phyloP scores from a whole-genome alignment of 352 stramenopile species.

The Phytophthora foliorum region DNA sequence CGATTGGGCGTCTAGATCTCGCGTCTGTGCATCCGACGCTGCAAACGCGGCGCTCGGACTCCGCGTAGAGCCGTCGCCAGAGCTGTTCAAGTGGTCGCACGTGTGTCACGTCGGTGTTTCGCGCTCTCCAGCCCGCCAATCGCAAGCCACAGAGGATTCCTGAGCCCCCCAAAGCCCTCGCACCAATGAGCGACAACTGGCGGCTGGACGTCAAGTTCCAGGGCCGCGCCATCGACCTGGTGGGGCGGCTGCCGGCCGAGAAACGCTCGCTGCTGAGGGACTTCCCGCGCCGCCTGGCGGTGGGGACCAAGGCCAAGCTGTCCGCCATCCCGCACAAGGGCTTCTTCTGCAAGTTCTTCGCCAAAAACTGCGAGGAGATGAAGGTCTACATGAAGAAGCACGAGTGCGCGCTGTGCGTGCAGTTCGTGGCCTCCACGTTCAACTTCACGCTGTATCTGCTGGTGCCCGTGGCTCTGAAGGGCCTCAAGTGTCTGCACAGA shows the following conservation, averaged over 20 bases:
- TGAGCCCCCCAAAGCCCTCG: neutral
- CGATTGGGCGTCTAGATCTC: neutral
- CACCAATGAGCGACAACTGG: constrained; percentile 78
- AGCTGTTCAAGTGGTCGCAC: constrained; percentile 5
- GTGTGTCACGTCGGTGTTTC: constrained; percentile 2
- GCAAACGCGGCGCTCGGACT: constrained; percentile 11
- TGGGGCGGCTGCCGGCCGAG: constrained; percentile 81
- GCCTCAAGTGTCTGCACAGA: constrained; percentile 83
- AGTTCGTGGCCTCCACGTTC: constrained; percentile 84
- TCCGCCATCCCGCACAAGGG: constrained; percentile 84
- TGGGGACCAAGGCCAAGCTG: constrained; percentile 85
- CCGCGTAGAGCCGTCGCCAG: constrained; percentile 1
- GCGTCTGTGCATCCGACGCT: neutral
- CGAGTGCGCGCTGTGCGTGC: constrained; percentile 84
- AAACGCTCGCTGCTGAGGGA: constrained; percentile 83
- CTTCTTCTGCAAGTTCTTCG: constrained; percentile 92
- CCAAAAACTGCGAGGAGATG: constrained; percentile 87
- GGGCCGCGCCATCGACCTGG: constrained; percentile 70
- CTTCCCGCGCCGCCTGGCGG: constrained; percentile 77
- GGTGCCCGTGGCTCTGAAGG: constrained; percentile 67
- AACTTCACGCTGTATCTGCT: constrained; percentile 90
- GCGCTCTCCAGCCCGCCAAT: constrained; percentile 2
- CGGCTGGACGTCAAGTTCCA: constrained; percentile 90
- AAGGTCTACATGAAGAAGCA: constrained; percentile 92
- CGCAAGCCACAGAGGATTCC: neutral